Percentiles rank a stretch among this genome's conserved stretches.
These are phyloP conservation scores for Ulmus americana DNA, from an alignment of 331 rosid species.

Conservation along the genomic window DNA sequence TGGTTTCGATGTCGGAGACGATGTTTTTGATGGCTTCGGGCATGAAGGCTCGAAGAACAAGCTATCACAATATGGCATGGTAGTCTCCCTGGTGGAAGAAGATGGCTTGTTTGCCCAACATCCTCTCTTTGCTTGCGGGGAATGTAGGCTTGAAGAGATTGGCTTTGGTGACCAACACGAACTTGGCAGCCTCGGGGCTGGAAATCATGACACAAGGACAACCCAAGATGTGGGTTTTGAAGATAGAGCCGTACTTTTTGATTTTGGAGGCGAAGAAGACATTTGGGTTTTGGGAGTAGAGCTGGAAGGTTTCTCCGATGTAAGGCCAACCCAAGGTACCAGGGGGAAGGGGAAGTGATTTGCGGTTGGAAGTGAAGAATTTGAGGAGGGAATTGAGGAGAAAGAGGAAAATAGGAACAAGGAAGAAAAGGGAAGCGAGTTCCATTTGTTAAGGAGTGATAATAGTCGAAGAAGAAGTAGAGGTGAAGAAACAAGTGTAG, in stretches of 20 bases:
- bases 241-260: constrained; percentile 67
- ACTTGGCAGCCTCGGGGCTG: constrained; percentile 71
- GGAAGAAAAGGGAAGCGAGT: constrained; percentile 24
- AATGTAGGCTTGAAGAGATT: constrained; percentile 81
- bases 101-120: constrained; percentile 82
- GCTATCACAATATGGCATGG: constrained; percentile 66
- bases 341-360: constrained; percentile 59
- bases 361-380: constrained; percentile 24
- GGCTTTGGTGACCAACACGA: constrained; percentile 53
- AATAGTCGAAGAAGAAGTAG: constrained; percentile 21
- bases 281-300: constrained; percentile 83
- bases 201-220: constrained; percentile 93
- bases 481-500: constrained; percentile 15
- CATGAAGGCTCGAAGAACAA: constrained; percentile 77
- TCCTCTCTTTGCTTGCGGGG: constrained; percentile 82
- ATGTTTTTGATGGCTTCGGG: constrained; percentile 52
- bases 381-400: constrained; percentile 32
- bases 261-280: constrained; percentile 65
- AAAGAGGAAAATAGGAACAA: constrained; percentile 28
- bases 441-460: neutral
- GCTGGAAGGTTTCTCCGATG: constrained; percentile 83
- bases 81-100: constrained; percentile 84
- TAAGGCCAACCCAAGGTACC: constrained; percentile 84
- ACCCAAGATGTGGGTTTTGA: constrained; percentile 88
- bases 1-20: constrained; percentile 50